Percentiles rank a stretch among this genome's conserved stretches.
Conservation (phyloP, 306 rosid genomes). For the Parietaria judaica region DNA sequence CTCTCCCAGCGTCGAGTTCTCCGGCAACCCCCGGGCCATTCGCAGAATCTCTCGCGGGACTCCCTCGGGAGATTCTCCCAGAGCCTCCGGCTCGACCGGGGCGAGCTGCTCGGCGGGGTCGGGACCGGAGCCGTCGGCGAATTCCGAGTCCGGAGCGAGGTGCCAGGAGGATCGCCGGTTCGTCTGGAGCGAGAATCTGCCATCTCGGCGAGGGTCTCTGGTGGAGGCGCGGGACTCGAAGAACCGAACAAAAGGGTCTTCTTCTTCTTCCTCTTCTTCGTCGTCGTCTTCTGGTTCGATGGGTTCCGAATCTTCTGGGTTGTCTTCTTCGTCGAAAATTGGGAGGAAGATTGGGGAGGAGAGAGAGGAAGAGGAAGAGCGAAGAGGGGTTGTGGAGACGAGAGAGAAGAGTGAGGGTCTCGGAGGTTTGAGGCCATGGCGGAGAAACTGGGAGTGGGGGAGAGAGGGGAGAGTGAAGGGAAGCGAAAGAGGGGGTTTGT, state of each 20-base stretch:
- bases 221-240: conserved; percentile 43
- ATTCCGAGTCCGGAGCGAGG: conserved; percentile 31
- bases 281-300: conserved; percentile 11
- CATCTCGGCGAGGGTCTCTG: conserved; percentile 44
- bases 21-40: conserved; percentile 49
- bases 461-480: conserved; percentile 16
- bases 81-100: conserved; percentile 4
- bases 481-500: conserved; percentile 15
- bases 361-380: conserved; percentile 22
- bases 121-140: conserved; percentile 26
- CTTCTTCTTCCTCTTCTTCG: conserved; percentile 33
- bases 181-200: conserved; percentile 36
- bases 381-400: conserved; percentile 22
- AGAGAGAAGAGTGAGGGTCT: conserved; percentile 28
- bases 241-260: conserved; percentile 56
- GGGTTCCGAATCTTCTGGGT: neutral
- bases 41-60: conserved; percentile 52
- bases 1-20: conserved; percentile 59
- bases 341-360: conserved; percentile 39
- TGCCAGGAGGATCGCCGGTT: conserved; percentile 53
- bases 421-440: conserved; percentile 21
- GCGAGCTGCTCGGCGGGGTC: conserved; percentile 4
- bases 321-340: conserved; percentile 26
- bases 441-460: conserved; percentile 4
- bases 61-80: conserved; percentile 27